A percentile compares a stretch with the other conserved stretches of the same genome.
Evolutionary conservation across 345 rosid genomes (phyloP).

Genomic region (Geranium rotundifolium): DNA sequence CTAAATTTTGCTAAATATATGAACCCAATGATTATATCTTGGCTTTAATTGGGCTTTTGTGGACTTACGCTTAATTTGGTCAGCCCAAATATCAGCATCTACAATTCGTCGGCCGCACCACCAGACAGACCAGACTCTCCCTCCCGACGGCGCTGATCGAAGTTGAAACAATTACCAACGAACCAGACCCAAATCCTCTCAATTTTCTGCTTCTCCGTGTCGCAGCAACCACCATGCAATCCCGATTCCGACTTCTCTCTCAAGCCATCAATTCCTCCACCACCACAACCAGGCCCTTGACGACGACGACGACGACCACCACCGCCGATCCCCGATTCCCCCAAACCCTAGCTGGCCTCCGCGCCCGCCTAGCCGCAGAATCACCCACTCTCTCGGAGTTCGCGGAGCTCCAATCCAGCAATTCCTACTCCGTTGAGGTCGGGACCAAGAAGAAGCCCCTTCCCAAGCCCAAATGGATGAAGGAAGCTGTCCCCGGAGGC

Average conservation of each 20-base stretch:
- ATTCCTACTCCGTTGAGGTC: slow-evolving; percentile 59
- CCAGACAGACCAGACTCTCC: neutral
- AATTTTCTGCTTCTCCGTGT: neutral
- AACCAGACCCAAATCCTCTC: neutral
- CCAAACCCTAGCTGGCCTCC: slow-evolving; percentile 57
- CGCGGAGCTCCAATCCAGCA: slow-evolving; percentile 25
- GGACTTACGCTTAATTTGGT: neutral
- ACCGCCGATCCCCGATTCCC: slow-evolving; percentile 25
- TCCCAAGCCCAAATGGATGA: slow-evolving; percentile 88
- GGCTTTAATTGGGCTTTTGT: neutral
- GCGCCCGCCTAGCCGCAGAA: slow-evolving; percentile 72
- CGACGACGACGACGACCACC: slow-evolving; percentile 12
- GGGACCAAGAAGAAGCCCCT: slow-evolving; percentile 82
- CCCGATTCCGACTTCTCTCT: slow-evolving; percentile 23
- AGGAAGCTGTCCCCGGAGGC: slow-evolving; percentile 65
- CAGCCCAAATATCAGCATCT: neutral
- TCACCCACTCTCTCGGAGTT: slow-evolving; percentile 61
- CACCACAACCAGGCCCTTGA: slow-evolving; percentile 10
- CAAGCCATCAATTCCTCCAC: slow-evolving; percentile 21
- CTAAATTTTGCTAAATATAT: too few species aligned
- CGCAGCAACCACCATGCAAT: slow-evolving; percentile 14
- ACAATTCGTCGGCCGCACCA: neutral
- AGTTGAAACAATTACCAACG: neutral
- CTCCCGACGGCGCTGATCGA: neutral
- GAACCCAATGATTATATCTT: too few species aligned